Percentiles rank a stretch among this genome's conserved stretches.
phyloP scores from a whole-genome alignment of 2,329 filamentous ascomycete species.

The Rutstroemia sp. region DNA sequence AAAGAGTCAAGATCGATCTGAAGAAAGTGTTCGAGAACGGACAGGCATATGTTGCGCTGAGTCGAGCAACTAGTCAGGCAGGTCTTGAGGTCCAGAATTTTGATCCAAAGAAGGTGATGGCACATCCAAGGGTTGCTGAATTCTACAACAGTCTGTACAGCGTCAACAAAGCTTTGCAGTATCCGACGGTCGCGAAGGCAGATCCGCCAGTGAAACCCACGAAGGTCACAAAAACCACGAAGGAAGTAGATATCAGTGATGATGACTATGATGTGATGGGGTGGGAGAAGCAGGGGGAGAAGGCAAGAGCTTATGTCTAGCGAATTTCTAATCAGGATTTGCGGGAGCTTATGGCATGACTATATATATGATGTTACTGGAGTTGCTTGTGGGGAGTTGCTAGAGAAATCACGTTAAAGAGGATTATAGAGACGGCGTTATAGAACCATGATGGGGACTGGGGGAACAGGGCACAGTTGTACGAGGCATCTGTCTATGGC shows the following conservation, averaged over 20 bases:
- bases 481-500: background rate
- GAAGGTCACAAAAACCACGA: background rate
- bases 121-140: slow-evolving; percentile 74
- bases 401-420: background rate
- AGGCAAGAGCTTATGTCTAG: background rate
- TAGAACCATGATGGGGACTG: background rate
- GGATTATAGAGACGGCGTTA: background rate
- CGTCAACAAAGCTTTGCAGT: slow-evolving; percentile 46
- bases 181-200: slow-evolving; percentile 24
- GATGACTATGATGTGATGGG: background rate
- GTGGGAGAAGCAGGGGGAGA: background rate
- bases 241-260: background rate
- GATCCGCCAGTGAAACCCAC: slow-evolving; percentile 1
- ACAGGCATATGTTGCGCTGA: slow-evolving; percentile 93
- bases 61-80: slow-evolving; percentile 79
- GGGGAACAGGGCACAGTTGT: too few species aligned
- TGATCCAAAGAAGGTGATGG: slow-evolving; percentile 86
- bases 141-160: slow-evolving; percentile 82
- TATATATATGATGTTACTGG: background rate
- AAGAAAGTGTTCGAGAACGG: slow-evolving; percentile 93
- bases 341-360: too few species aligned
- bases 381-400: background rate
- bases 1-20: slow-evolving; percentile 89
- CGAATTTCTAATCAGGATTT: background rate
- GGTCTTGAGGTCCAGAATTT: slow-evolving; percentile 87